Percentiles rank a stretch among this genome's conserved stretches.
These are phyloP conservation scores for Neohortaea acidophila DNA, from an alignment of 495 filamentous ascomycete species.

Conservation along the genomic window DNA sequence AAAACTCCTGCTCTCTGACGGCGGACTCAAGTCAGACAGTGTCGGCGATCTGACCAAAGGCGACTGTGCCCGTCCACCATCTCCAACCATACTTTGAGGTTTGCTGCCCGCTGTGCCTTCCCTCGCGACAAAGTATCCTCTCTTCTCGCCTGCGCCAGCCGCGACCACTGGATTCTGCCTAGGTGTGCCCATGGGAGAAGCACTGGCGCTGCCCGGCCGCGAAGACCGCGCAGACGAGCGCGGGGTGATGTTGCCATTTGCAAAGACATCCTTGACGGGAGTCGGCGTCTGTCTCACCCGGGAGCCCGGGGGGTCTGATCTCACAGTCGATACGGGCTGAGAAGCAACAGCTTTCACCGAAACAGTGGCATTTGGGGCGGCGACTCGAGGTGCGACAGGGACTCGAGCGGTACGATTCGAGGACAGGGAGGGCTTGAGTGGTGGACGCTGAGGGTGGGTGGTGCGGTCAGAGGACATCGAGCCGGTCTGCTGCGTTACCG, in stretches of 20 bases:
- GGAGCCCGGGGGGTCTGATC: conserved; percentile 7
- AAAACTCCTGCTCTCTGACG: conserved; percentile 1
- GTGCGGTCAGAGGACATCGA: conserved; percentile 12
- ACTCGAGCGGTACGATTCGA: conserved; percentile 22
- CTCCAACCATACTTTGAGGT: too few species aligned
- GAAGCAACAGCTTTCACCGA: conserved; percentile 9
- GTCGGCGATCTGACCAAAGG: conserved; percentile 13
- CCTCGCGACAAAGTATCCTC: conserved; percentile 18
- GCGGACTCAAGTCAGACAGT: conserved; percentile 1
- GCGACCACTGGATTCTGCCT: conserved; percentile 3
- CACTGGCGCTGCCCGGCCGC: conserved; percentile 20
- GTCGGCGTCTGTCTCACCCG: conserved; percentile 20
- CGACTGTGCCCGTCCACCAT: conserved; percentile 4
- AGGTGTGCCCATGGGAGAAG: conserved; percentile 18
- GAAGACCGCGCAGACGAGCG: conserved; percentile 28
- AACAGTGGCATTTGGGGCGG: conserved; percentile 16
- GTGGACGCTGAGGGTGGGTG: conserved; percentile 13
- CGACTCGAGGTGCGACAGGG: conserved; percentile 26
- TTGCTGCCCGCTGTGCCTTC: conserved; percentile 8
- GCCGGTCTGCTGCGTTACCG: too few species aligned
- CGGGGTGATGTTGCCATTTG: conserved; percentile 27
- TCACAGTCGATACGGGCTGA: conserved; percentile 14
- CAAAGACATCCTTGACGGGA: conserved; percentile 20
- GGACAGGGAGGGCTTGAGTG: conserved; percentile 26
- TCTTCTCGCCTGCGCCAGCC: conserved; percentile 1